These are phyloP conservation scores for Bolboschoenus planiculmis DNA, from an alignment of 176 grass and related monocot genomes.

Conservation along the genomic window DNA sequence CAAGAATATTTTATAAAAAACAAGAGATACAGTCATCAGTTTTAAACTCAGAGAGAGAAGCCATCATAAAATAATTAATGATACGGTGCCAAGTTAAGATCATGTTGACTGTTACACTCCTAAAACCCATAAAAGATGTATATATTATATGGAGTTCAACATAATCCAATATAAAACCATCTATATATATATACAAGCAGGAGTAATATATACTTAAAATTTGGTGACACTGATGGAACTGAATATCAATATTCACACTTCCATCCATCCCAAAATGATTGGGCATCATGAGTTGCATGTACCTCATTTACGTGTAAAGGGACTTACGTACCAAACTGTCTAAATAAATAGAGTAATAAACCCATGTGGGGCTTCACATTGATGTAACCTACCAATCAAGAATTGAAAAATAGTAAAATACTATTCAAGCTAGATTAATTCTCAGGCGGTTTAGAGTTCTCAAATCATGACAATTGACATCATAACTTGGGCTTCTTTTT, in stretches of 20 bases:
- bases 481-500: slow-evolving; percentile 19
- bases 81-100: background rate
- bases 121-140: background rate
- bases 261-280: background rate
- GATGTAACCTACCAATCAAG: slow-evolving; percentile 20
- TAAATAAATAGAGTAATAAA: slow-evolving; percentile 28
- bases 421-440: slow-evolving; percentile 25
- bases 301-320: slow-evolving; percentile 11
- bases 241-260: background rate
- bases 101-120: background rate
- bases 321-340: slow-evolving; percentile 22
- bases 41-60: background rate
- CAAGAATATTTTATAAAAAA: no score
- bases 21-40: background rate
- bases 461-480: slow-evolving; percentile 31
- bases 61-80: background rate
- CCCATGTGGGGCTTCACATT: slow-evolving; percentile 11
- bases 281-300: background rate
- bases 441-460: slow-evolving; percentile 23
- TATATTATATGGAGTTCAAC: slow-evolving; percentile 11
- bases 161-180: background rate
- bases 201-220: background rate
- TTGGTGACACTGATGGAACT: background rate
- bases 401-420: slow-evolving; percentile 29
- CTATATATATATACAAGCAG: background rate